Base-by-base conservation (phyloP, 306 rosid genomes). In the Luffa aegyptiaca region DNA sequence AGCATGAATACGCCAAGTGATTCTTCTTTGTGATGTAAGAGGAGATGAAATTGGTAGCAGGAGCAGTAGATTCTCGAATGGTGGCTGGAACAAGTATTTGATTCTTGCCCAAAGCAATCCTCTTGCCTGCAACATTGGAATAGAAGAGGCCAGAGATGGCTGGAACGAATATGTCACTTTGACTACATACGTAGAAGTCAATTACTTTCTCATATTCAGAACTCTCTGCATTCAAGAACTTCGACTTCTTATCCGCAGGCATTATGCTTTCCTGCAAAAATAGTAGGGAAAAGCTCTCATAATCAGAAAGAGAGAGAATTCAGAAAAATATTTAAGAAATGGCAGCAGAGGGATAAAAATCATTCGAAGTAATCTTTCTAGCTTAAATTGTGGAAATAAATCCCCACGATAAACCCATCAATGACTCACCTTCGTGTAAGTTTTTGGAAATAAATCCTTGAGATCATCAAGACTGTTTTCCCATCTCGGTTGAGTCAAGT, bases 71-170 rank as follows among this genome's bases (percentile, higher is more conserved):
- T 42, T 71, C 87, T 39, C 83, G 53, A 84, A 90, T 85, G 66
- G 86, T 84, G 1, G 97, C 89, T 16, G 99, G 99, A 59, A 93
- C 97, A 74, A 93, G 78, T 78, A 93, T 91, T 84, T 93, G 91
- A 20, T 91, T 90, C 87, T 88, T 90, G 35, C 99, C 90, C 26
- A 89, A 81, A 26, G 88, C 93, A 53, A 96, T 91, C 84, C 99
- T 93, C 84, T 96, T 93, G 48, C 99, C 99, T 5, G 94, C 99
- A 41, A 96, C 98, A 53, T 93, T 96, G 6, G 98, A 92, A 46
- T 96, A 96, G 79, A 96, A 93, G 66, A 96, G 88, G 46, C 98
- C 99, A 1, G 97, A 96, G 86, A 96, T 90, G 48, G 99, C 98
- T 21, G 99, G 99, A 16, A 93, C 91, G 6, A 93, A 96, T 35